Evolutionary conservation across 108 stramenopile genomes (phyloP), one percentile per base, ranked within the genome.

Genomic region (Nitzschia sp.): DNA sequence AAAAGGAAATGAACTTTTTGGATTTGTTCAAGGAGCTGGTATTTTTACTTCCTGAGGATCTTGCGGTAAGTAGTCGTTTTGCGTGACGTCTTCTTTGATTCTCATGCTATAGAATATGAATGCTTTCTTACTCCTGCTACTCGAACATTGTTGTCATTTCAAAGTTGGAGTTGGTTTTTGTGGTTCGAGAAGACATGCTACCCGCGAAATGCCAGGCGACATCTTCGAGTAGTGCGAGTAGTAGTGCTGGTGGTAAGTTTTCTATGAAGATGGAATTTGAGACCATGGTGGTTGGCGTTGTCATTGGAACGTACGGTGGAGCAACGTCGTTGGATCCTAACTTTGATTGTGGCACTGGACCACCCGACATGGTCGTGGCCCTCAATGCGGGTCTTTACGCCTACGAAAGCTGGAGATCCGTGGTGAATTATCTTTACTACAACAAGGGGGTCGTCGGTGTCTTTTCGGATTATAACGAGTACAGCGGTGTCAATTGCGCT

Each of bases 381-480:
- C 46, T 92, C 45, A 95, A 95, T 69, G 94, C 94, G 15, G 94
- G 94, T 29, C 66, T 95, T 1, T 95, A 78, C 63, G 94, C 94
- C 15, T 95, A 95, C 58, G 84, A 87, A 50, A 80, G 76, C 38
- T 95, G 94, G 94, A 64, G 89, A 36, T 84, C 78, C 58, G 94
- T 92, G 11, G 83, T 95, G 0, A 58, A 57, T 8, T 95, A 78
- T 60, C 67, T 91, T 8, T 52, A 87, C 52, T 53, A 77, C 23
- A 58, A 86, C 58, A 45, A 47, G 21, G 79, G 78, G 54, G 82
- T 85, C 9, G 71, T 89, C 28, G 94, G 89, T 0, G 86, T 95
- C 13, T 95, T 95, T 58, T 84, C 91, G 16, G 94, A 95, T 65
- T 95, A 95, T 76, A 95, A 95, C 65, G 94, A 92, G 62, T 80